These are phyloP conservation scores for Umbelopsis sp. DNA, from an alignment of 192 early-diverging fungal species.

Conservation along the genomic window DNA sequence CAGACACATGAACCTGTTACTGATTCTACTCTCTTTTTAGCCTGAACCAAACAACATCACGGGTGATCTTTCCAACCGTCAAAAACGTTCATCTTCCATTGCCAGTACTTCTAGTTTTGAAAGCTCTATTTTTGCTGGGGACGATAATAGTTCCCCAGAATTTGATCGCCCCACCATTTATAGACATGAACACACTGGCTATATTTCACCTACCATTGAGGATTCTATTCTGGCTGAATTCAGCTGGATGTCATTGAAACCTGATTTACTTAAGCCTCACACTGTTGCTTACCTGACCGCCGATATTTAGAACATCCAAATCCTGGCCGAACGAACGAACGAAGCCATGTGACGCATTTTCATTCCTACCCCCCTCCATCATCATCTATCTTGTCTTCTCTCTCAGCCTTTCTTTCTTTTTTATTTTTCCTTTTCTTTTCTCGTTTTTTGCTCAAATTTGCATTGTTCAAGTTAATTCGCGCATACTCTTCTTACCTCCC, in stretches of 20 bases:
- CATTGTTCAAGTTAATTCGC: conserved; percentile 12
- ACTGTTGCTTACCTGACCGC: neutral
- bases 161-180: neutral
- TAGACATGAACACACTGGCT: neutral
- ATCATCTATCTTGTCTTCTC: too few relatives aligned
- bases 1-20: too few relatives aligned
- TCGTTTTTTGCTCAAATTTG: conserved; percentile 1
- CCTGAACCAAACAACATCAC: neutral
- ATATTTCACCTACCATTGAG: conserved; percentile 3
- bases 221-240: neutral
- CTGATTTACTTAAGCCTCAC: conserved; percentile 3
- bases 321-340: too few relatives aligned
- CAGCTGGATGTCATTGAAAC: neutral
- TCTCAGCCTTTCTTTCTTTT: neutral
- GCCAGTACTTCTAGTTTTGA: conserved; percentile 5
- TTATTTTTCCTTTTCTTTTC: neutral
- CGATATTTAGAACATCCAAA: neutral
- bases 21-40: neutral
- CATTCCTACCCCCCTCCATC: neutral
- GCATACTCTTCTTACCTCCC: neutral
- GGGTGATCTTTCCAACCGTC: neutral
- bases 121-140: conserved; percentile 7
- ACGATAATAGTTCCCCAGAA: neutral
- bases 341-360: too few relatives aligned
- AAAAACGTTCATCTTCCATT: conserved; percentile 11